Base-by-base conservation (phyloP, 1,284 basidiomycete species). In the Butyriboletus appendiculatus region DNA sequence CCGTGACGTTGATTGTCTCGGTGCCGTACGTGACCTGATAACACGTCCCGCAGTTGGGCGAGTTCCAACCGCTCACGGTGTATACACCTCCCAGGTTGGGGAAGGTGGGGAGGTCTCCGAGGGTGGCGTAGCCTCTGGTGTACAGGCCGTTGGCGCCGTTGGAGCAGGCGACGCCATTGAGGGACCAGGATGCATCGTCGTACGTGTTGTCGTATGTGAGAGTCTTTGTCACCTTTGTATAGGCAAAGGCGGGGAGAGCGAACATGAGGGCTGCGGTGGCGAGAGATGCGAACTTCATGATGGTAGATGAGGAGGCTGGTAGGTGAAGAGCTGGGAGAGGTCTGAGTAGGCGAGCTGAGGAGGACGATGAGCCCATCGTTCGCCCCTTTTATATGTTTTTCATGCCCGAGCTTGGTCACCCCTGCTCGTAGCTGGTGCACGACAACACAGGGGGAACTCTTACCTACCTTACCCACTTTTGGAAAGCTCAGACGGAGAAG, bases 31-130 rank as follows among this genome's bases (percentile, higher is more conserved):
- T 68, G 41, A 73, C 30, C 0, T 52, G 6, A 53, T 71, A 75
- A 42, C 76, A 77, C 2, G 64, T 60, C 0, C 74, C 75, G n/a
- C 73, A 74, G 5, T 55, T 60, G 4, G 65, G 11, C 5, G 70
- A 71, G 54, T 70, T 45, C 61, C 60, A 76, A 7, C 60, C 58
- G 0, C 56, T 54, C 10, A 83, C 65, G 18, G 69, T 73, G 30
- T 62, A 61, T 10, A 71, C 74, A 18, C 76, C 81, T 15, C 80
- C 82, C 59, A 84, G 66, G 59, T 75, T 66, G n/a, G 82, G 81
- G 70, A 77, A 84, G 32, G 52, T 66, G 28, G 79, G 78, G 41
- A 85, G 70, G n/a, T 71, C 70, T 8, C 72, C 72, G 61, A 83
- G 77, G 28, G 75, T 82, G 28, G 65, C 69, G 66, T 70, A 83